Percentiles rank a stretch among this genome's conserved stretches.
These are phyloP conservation scores for Myriosclerotinia curreyana DNA, from an alignment of 2,329 filamentous ascomycete species.

Conservation along the genomic window DNA sequence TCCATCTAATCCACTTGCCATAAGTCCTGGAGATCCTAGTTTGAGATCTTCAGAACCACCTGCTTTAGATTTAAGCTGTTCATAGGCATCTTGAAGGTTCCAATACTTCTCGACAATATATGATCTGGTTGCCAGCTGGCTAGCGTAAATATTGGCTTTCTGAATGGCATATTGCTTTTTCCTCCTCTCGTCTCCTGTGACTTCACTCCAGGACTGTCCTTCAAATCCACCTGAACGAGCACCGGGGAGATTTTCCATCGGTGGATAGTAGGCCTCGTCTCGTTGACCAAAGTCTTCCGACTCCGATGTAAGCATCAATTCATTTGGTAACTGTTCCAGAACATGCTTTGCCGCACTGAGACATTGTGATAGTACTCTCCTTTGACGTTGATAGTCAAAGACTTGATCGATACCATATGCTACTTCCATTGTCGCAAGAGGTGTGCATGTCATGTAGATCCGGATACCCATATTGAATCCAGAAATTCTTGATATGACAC, in stretches of 20 bases:
- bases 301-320: conserved; percentile 57
- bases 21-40: conserved; percentile 30
- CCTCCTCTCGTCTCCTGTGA: conserved; percentile 41
- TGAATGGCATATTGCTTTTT: conserved; percentile 81
- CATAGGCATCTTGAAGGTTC: conserved; percentile 66
- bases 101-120: conserved; percentile 87
- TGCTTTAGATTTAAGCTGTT: conserved; percentile 43
- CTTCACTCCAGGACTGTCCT: conserved; percentile 34
- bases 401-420: conserved; percentile 76
- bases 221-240: conserved; percentile 29
- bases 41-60: conserved; percentile 12
- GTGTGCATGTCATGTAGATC: conserved; percentile 77
- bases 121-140: conserved; percentile 75
- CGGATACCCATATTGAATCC: conserved; percentile 79
- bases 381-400: conserved; percentile 74
- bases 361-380: conserved; percentile 67
- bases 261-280: conserved; percentile 53
- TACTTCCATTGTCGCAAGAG: conserved; percentile 74
- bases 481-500: conserved; percentile 65
- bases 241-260: conserved; percentile 43
- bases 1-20: conserved; percentile 34
- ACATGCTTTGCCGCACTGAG: conserved; percentile 67
- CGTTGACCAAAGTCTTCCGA: conserved; percentile 42
- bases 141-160: conserved; percentile 85
- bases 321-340: conserved; percentile 63